Evolutionary conservation across 495 filamentous ascomycete species (phyloP).

Genomic region (Aspergillus leporis): DNA sequence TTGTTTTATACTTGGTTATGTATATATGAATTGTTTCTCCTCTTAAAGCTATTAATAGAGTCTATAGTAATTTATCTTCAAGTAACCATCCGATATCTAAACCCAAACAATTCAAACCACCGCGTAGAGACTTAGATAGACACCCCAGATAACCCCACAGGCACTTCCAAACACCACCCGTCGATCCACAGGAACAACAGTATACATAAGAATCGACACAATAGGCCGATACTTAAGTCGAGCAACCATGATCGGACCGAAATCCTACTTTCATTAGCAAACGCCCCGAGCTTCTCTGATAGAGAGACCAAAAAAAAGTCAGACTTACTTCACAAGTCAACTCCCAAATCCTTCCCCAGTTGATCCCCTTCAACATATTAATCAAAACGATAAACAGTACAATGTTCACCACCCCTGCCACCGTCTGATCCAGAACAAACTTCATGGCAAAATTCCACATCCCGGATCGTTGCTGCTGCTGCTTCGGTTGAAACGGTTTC

Average conservation of each 20-base stretch:
- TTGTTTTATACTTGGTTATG: neutral
- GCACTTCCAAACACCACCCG: slow-evolving; percentile 76
- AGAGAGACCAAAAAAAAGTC: slow-evolving; percentile 16
- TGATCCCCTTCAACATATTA: slow-evolving; percentile 50
- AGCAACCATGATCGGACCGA: slow-evolving; percentile 68
- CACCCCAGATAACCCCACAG: slow-evolving; percentile 81
- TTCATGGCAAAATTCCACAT: slow-evolving; percentile 75
- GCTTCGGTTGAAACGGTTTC: slow-evolving; percentile 21
- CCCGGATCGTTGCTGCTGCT: slow-evolving; percentile 27
- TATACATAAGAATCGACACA: slow-evolving; percentile 78
- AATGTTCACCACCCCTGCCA: slow-evolving; percentile 77
- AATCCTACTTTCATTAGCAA: slow-evolving; percentile 48
- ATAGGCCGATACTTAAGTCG: slow-evolving; percentile 81
- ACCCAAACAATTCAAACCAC: slow-evolving; percentile 28
- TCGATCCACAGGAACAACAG: slow-evolving; percentile 72
- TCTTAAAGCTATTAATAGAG: neutral
- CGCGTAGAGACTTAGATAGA: slow-evolving; percentile 78
- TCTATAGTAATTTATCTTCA: neutral
- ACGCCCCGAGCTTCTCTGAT: too few relatives aligned
- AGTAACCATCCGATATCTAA: neutral
- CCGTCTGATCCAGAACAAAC: slow-evolving; percentile 77
- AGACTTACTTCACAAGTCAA: slow-evolving; percentile 42
- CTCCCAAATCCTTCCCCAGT: slow-evolving; percentile 26
- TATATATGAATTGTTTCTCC: neutral
- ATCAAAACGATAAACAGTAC: slow-evolving; percentile 67